Evolutionary conservation across 306 rosid species (phyloP), one percentile per base, ranked within the genome.

Genomic region (Castanea mollissima): DNA sequence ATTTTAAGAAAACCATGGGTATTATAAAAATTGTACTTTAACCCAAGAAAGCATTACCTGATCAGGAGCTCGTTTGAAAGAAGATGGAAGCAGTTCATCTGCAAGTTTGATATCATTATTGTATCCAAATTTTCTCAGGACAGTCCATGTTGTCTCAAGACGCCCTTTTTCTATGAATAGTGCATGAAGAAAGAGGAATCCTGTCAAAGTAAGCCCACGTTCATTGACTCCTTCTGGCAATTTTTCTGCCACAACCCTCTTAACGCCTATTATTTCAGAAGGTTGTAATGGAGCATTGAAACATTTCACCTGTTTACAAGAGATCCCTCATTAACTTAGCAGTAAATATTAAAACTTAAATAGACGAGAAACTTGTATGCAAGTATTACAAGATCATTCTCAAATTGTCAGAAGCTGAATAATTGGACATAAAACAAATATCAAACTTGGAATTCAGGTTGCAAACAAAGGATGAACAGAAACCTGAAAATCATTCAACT

Each of bases 61-160:
- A 75, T 91, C 99, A 18, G 97, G 92, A 82, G 90, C 76, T 74
- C 85, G 86, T 83, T 89, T 91, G 35, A 84, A 60, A 71, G 84
- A 68, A 69, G 97, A 81, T 65, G 98, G 98, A 73, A 93, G 82
- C 23, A 90, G 85, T 72, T 89, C 96, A 74, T 95, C 97, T 57
- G 98, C 87, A 83, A 95, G 96, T 78, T 86, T 90, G 84, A 95
- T 93, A 71, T 95, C 99, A 84, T 95, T 96, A 77, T 93, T 86
- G 82, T 95, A 95, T 60, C 99, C 99, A 85, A 92, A 93, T 85
- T 91, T 95, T 83, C 99, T 90, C 23, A 95, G 97, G 69, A 95
- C 98, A 41, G 96, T 95, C 99, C 98, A 95, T 14, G 99, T 93
- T 78, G 98, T 93, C 87, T 95, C 99, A 67, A 95, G 93, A 80